These are phyloP conservation scores for rapeseed (Brassica napus) DNA, from an alignment of 345 rosid species.

Conservation along the genomic window Da-Ae NC_063450.1:120501-121000, in stretches of 20 bases:
- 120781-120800: conserved; percentile 27
- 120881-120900: conserved; percentile 28
- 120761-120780: not conserved
- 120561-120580: too few relatives aligned
- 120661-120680: conserved; percentile 10
- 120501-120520: too few relatives aligned
- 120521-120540: too few relatives aligned
- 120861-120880: conserved; percentile 1
- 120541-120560: too few relatives aligned
- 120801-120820: conserved; percentile 18
- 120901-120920: not conserved
- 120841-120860: conserved; percentile 7
- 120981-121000: too few relatives aligned
- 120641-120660: conserved; percentile 19
- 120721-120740: not conserved
- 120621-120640: conserved; percentile 35
- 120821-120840: conserved; percentile 6
- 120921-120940: too few relatives aligned
- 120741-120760: not conserved
- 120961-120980: too few relatives aligned
- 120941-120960: too few relatives aligned
- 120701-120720: not conserved
- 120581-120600: too few relatives aligned
- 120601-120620: not conserved
- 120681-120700: conserved; percentile 16